Conservation (phyloP, 257 asterid genomes). For the Nicotiana benthamiana region DNA sequence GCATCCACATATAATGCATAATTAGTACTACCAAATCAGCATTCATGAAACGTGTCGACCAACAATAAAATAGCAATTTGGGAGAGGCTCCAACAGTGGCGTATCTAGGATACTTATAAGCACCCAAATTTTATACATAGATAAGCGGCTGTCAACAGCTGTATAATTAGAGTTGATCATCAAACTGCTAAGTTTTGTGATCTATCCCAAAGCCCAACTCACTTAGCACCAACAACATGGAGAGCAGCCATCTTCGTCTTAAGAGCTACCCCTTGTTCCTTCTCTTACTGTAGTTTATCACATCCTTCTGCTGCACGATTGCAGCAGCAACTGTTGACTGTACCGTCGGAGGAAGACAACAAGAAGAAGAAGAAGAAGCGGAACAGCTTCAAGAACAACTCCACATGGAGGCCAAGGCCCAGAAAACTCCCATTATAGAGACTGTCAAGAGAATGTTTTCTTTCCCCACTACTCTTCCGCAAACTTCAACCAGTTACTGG, state of each 20-base stretch:
- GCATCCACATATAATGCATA: not conserved
- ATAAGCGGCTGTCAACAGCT: too few species aligned
- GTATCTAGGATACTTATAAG: too few species aligned
- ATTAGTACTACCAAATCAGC: too few species aligned
- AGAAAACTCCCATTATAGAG: conserved; percentile 11
- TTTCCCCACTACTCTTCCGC: conserved; percentile 5
- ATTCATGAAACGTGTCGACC: not conserved
- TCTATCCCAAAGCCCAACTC: not conserved
- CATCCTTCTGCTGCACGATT: not conserved
- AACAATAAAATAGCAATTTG: not conserved
- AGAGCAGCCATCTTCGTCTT: not conserved
- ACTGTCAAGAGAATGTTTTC: conserved; percentile 22
- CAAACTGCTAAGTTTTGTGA: not conserved
- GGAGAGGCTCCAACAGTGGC: not conserved
- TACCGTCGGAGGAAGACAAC: not conserved
- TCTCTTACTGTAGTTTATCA: not conserved
- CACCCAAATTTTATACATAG: too few species aligned
- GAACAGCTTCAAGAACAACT: not conserved
- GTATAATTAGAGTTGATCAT: not conserved
- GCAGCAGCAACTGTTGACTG: not conserved
- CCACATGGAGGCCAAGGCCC: not conserved
- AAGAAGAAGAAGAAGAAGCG: not conserved
- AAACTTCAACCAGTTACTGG: conserved; percentile 15
- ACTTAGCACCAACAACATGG: not conserved
- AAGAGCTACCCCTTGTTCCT: not conserved